Base-by-base conservation (phyloP, 228 moss, liverwort and hornwort species). In the Sphagnum fallax region DNA sequence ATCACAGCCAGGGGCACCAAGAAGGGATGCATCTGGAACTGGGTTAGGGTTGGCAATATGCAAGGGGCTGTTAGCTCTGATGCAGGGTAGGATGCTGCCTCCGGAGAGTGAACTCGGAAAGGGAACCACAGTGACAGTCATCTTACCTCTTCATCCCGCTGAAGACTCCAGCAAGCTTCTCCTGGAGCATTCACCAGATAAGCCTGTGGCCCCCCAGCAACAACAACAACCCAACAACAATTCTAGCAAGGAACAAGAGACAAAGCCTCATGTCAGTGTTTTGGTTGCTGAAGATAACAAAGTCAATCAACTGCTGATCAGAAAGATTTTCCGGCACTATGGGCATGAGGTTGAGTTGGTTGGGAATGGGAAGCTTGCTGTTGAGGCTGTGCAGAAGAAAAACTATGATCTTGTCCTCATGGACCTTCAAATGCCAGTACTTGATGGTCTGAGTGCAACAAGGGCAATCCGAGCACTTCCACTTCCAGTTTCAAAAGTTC, bases 401-500 rank as follows among this genome's bases (percentile, higher is more conserved):
- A 52, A 49, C 10, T 97, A 89, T 61, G 93, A 97, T 72, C 75
- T 97, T 51, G 87, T 97, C 53, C 83, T 97, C 11, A 97, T 97
- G 97, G 97, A 97, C 74, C 70, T 97, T 18, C 97, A 97, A 72
- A 97, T 97, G 97, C 97, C 97, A 0, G 88, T 97, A 51, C 93
- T 97, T 0, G 93, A 97, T 58, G 97, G 97, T 61, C 75, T 97
- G 72, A 97, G 97, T 80, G 93, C 97, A 6, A 91, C 93, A 12
- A 91, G 82, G 74, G 91, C 91, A 47, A 97, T 97, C 67, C 80
- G 97, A 73, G 88, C 78, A 8, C 81, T 97, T 49, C 79, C 89
- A 5, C 74, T 71, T 60, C 78, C 88, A 18, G 67, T 63, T 16
- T 82, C 85, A 32, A 69, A 16, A 51, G 79, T 90, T 63, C 93